Percentiles rank a stretch among this genome's conserved stretches.
Evolutionary conservation across 192 early-diverging fungal species (phyloP).

Genomic region (Paraglomus brasilianum): DNA sequence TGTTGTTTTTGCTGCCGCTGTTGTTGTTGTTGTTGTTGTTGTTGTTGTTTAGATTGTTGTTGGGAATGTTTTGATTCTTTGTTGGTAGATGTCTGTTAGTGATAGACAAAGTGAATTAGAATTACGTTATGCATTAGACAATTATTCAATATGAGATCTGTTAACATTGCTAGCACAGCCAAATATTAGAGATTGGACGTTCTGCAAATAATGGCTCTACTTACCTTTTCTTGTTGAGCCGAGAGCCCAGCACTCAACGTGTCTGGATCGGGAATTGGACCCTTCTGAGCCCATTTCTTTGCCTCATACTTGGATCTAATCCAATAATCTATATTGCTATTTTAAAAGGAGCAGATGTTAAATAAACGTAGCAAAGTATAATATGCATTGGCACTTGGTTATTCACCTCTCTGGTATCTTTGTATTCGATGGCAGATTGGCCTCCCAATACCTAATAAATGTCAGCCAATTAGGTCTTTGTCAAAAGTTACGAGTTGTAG

Average conservation of each 20-base stretch:
- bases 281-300: conserved; percentile 71
- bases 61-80: conserved; percentile 9
- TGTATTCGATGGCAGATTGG: conserved; percentile 40
- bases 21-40: not conserved
- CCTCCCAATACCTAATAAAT: conserved; percentile 53
- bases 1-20: not conserved
- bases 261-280: conserved; percentile 71
- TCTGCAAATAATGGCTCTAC: conserved; percentile 33
- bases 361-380: conserved; percentile 22
- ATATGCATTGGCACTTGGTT: not conserved
- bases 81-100: not conserved
- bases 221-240: conserved; percentile 19
- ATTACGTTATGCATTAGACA: not conserved
- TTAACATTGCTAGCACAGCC: not conserved
- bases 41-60: too few relatives aligned
- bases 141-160: not conserved
- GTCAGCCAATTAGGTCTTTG: not conserved
- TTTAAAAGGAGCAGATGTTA: conserved; percentile 4
- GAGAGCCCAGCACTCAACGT: conserved; percentile 43
- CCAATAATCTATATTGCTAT: conserved; percentile 64
- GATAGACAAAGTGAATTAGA: not conserved
- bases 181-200: conserved; percentile 19
- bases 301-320: conserved; percentile 80
- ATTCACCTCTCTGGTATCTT: conserved; percentile 52
- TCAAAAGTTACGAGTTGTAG: not conserved